Conservation (phyloP, 352 stramenopile genomes). For the Elongisporangium senticosum region DNA sequence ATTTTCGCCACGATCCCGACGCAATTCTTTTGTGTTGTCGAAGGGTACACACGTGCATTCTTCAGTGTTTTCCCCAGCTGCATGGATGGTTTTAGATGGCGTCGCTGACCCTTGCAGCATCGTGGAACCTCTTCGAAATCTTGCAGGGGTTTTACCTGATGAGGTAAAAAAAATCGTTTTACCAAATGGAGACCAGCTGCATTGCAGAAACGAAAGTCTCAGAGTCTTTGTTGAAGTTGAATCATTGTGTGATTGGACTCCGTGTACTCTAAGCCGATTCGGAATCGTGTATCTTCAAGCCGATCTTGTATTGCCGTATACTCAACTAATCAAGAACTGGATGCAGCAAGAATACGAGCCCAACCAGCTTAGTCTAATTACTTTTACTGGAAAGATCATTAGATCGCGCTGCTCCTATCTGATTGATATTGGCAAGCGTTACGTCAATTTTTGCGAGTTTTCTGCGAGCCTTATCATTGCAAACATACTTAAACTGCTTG, state of each 20-base stretch:
- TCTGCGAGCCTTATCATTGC: conserved; percentile 33
- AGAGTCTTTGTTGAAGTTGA: conserved; percentile 58
- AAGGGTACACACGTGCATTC: neutral
- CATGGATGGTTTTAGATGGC: conserved; percentile 69
- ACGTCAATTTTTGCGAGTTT: conserved; percentile 33
- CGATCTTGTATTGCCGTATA: conserved; percentile 51
- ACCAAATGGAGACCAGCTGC: conserved; percentile 58
- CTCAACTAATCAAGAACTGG: conserved; percentile 65
- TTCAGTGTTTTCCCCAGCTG: conserved; percentile 13
- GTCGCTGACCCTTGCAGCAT: conserved; percentile 20
- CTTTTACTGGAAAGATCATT: conserved; percentile 36
- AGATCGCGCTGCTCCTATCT: conserved; percentile 35
- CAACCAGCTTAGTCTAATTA: conserved; percentile 15
- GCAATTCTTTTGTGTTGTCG: neutral
- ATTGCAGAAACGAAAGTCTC: conserved; percentile 24
- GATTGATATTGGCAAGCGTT: conserved; percentile 49
- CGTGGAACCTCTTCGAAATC: conserved; percentile 31
- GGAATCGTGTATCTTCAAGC: conserved; percentile 51
- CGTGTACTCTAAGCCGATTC: conserved; percentile 37
- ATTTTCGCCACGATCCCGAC: neutral
- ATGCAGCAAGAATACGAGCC: conserved; percentile 15
- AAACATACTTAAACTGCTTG: conserved; percentile 41
- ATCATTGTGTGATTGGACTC: conserved; percentile 46
- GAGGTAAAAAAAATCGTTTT: conserved; percentile 20
- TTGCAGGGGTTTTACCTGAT: conserved; percentile 13